These are phyloP conservation scores for Fraxinus pennsylvanica DNA, from an alignment of 257 asterid genomes.

Conservation along the genomic window DNA sequence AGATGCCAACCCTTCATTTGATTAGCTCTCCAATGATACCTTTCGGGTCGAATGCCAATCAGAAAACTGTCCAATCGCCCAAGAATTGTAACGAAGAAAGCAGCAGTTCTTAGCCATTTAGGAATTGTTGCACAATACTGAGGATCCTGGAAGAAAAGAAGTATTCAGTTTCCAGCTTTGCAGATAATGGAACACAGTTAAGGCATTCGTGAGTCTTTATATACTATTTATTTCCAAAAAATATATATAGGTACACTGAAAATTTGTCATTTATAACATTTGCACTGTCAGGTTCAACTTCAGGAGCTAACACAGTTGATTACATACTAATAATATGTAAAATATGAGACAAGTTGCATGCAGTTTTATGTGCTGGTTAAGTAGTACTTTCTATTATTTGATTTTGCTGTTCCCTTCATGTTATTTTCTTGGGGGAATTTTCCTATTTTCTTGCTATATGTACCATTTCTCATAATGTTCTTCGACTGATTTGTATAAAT, in stretches of 20 bases:
- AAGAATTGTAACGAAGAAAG: constrained; percentile 17
- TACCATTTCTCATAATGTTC: neutral
- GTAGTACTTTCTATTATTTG: neutral
- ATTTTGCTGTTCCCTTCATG: neutral
- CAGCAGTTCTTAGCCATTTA: constrained; percentile 22
- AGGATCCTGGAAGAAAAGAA: constrained; percentile 4
- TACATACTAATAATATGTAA: neutral
- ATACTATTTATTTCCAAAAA: constrained; percentile 6
- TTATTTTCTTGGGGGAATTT: too few relatives aligned
- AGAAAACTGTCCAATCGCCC: constrained; percentile 23
- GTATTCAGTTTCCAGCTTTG: constrained; percentile 10
- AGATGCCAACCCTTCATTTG: constrained; percentile 52
- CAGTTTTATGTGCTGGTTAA: neutral
- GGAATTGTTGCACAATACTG: neutral
- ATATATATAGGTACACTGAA: constrained; percentile 3
- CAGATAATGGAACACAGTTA: constrained; percentile 19
- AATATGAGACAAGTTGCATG: neutral
- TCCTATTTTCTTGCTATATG: neutral
- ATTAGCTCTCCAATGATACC: constrained; percentile 40
- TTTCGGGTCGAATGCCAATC: constrained; percentile 24
- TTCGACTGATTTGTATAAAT: too few relatives aligned
- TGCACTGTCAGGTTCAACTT: constrained; percentile 20
- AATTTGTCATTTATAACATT: constrained; percentile 12
- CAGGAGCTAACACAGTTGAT: neutral
- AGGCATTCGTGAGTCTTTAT: constrained; percentile 14